Evolutionary conservation across 2,329 filamentous ascomycete genomes (phyloP).

Genomic region (Cladosporium sp.): DNA sequence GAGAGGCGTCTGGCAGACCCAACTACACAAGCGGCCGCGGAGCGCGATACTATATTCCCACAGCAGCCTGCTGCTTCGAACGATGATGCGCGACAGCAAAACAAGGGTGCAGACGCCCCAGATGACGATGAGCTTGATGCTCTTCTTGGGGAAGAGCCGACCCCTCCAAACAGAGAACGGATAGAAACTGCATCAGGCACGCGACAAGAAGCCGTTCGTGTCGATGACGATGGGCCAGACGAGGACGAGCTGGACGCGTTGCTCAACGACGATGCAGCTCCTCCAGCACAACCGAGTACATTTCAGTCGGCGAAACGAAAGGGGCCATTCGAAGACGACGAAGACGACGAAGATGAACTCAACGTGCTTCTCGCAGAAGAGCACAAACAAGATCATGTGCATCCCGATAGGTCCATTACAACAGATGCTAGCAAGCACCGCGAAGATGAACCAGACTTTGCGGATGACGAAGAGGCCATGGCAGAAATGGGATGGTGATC

Average conservation of each 20-base stretch:
- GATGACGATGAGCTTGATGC: conserved; percentile 25
- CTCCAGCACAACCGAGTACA: conserved; percentile 5
- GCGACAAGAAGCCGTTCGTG: too few relatives aligned
- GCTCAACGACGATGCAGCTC: conserved; percentile 40
- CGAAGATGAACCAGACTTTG: conserved; percentile 38
- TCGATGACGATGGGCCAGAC: conserved; percentile 40
- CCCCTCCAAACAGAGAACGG: neutral
- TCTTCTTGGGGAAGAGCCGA: conserved; percentile 17
- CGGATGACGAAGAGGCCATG: conserved; percentile 63
- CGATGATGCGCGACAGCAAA: neutral
- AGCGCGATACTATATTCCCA: conserved; percentile 5
- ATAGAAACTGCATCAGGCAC: too few relatives aligned
- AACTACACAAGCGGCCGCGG: conserved; percentile 2
- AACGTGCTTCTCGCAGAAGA: conserved; percentile 6
- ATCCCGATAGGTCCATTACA: neutral
- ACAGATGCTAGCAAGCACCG: neutral
- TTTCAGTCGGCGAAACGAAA: neutral
- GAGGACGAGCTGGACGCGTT: conserved; percentile 49
- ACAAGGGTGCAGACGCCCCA: conserved; percentile 12
- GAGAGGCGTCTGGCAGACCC: conserved; percentile 11
- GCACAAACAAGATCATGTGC: neutral
- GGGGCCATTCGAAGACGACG: conserved; percentile 8
- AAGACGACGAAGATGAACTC: conserved; percentile 5
- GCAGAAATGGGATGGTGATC: conserved; percentile 32
- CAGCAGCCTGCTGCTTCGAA: neutral